Base-by-base conservation (phyloP, 108 stramenopile species). In the Schizochytrium sp. region DNA sequence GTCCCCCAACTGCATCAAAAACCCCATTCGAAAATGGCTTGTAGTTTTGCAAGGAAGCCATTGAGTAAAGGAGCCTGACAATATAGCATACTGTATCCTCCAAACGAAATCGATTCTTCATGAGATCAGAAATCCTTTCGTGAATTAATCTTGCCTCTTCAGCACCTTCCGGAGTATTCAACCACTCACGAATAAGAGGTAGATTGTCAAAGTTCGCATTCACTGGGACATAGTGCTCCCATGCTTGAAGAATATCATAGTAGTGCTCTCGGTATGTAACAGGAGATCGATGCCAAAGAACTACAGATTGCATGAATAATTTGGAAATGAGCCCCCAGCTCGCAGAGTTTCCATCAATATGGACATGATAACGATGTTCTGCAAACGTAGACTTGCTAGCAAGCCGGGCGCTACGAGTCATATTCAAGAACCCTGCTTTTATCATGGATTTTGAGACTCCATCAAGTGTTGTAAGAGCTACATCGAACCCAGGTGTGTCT, bases 201-300 rank as follows among this genome's bases (percentile, higher is more conserved):
- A 83, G 53, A 83, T 83, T 42, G 50, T 8, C 76, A 46, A 83
- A 53, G 53, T 83, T 55, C 38, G 76, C 8, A 1, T 7, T 53
- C 53, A 83, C 47, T n/a, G 76, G 76, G 8, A 83, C 0, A 53
- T 83, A 83, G 76, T 83, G 76, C 76, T 7, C n/a, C 76, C 76
- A 83, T n/a, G 76, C 50, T 53, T 50, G 8, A 47, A 83, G 28
- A 40, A 83, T 47, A 28, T 7, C 53, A 53, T 83, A 83, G 55
- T 40, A 83, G 76, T 83, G 76, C 76, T 83, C 76, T 13, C 76
- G 47, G 47, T 47, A 83, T n/a, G 76, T 83, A 8, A 83, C 76
- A 40, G 76, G 76, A n/a, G 76, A 83, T 10, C 76, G 76, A 47
- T 83, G 76, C 76, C 76, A 83, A 53, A 83, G 76, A 7, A 83